phyloP scores from a whole-genome alignment of 768 basidiomycete genomes.

The Strobilomyces confusus region DNA sequence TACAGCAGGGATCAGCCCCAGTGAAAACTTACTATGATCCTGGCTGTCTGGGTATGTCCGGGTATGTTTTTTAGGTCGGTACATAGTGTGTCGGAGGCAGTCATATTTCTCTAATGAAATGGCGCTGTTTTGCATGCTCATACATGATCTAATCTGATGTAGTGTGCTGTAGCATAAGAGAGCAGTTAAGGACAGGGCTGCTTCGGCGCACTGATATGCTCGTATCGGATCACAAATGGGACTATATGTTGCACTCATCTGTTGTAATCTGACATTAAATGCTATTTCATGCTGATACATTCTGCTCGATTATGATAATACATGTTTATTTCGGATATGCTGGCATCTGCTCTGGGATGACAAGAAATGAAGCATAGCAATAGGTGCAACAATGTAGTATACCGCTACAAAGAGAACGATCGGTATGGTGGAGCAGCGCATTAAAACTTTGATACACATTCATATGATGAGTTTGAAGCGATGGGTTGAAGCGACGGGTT shows the following conservation, averaged over 20 bases:
- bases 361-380: neutral
- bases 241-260: neutral
- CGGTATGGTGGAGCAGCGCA: no score
- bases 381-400: neutral
- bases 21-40: neutral
- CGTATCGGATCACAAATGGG: neutral
- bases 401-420: no score
- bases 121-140: neutral
- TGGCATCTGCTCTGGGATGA: neutral
- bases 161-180: neutral
- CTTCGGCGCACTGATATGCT: neutral
- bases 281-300: neutral
- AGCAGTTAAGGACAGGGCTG: neutral
- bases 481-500: neutral
- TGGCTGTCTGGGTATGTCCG: neutral
- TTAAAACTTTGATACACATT: no score
- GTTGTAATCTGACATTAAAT: neutral
- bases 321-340: neutral
- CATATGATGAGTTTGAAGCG: no score
- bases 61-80: neutral
- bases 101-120: neutral
- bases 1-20: neutral
- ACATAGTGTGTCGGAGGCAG: neutral
- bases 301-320: neutral
- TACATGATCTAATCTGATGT: no score